Evolutionary conservation across 208 protist species (phyloP), one percentile per base, ranked within the genome.

Genomic region (Acanthamoeba healyi): DNA sequence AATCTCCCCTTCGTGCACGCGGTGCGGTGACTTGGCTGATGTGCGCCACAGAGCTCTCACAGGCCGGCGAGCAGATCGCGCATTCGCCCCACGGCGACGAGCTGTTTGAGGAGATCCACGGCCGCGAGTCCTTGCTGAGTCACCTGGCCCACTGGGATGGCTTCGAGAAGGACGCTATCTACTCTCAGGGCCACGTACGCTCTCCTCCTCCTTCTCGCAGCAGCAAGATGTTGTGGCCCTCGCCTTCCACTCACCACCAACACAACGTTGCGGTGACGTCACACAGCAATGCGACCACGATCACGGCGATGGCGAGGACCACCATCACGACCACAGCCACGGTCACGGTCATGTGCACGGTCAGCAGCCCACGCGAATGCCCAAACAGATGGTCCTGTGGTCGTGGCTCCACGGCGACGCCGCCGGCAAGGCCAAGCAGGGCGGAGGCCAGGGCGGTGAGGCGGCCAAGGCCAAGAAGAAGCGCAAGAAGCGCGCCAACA

Each of bases 271-370:
- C n/a, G n/a, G n/a, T n/a, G n/a, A n/a, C n/a, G n/a, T n/a, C n/a
- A n/a, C n/a, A n/a, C n/a, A 84, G 74, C 74, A 84, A 84, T 84
- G 74, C 44, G 74, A 84, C 36, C 74, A 84, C 74, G 74, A 84
- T 44, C 74, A 84, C 44, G 74, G 74, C 22, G 74, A 84, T 7
- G 74, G 44, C 14, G 44, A 56, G 44, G 40, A 81, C 40, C 38
- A 81, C 32, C 72, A 81, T 19, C 74, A 84, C 74, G n/a, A 84
- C n/a, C 74, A 84, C n/a, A 17, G 29, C 74, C 74, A 84, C 32
- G 44, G 44, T 44, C 26, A 36, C 44, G 74, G 74, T 2, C 74
- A 84, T 22, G 74, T 84, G 19, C 74, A 84, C 44, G 74, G 74
- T 1, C 74, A 84, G 29, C 3, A 84, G 74, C 74, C 74, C 5